phyloP scores from a whole-genome alignment of 2,329 filamentous ascomycete genomes.

The Colletotrichum cordylinicola region DNA sequence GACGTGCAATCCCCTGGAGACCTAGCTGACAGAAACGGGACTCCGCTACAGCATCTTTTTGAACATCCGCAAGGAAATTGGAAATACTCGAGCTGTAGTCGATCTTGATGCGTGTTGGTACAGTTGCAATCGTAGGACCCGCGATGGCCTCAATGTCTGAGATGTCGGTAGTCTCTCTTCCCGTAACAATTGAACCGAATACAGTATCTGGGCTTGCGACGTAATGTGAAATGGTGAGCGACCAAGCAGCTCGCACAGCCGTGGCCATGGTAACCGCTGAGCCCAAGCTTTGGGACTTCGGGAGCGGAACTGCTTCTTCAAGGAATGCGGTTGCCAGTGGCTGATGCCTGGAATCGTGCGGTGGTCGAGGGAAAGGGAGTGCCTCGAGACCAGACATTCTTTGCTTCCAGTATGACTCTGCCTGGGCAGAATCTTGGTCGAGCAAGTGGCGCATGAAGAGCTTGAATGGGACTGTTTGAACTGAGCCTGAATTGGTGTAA shows the following conservation, averaged over 20 bases:
- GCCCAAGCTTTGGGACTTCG: neutral
- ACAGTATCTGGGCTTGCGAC: conserved; percentile 30
- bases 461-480: neutral
- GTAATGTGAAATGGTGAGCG: conserved; percentile 41
- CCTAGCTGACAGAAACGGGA: conserved; percentile 27
- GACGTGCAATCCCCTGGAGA: conserved; percentile 23
- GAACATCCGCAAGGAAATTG: conserved; percentile 16
- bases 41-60: conserved; percentile 23
- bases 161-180: conserved; percentile 31
- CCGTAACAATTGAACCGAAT: conserved; percentile 33
- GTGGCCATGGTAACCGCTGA: conserved; percentile 16
- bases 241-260: conserved; percentile 29
- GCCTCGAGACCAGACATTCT: neutral
- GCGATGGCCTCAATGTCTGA: conserved; percentile 28
- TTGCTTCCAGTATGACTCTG: neutral
- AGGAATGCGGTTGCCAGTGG: neutral
- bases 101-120: conserved; percentile 30
- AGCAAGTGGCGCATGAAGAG: neutral
- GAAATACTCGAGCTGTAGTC: conserved; percentile 5
- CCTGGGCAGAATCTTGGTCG: neutral
- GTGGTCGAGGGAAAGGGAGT: neutral
- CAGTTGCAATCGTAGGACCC: conserved; percentile 34
- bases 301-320: neutral
- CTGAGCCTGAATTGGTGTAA: neutral
- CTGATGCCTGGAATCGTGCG: neutral